These are phyloP conservation scores for Cajanus cajan DNA, from an alignment of 306 rosid genomes.

Conservation along the genomic window DNA sequence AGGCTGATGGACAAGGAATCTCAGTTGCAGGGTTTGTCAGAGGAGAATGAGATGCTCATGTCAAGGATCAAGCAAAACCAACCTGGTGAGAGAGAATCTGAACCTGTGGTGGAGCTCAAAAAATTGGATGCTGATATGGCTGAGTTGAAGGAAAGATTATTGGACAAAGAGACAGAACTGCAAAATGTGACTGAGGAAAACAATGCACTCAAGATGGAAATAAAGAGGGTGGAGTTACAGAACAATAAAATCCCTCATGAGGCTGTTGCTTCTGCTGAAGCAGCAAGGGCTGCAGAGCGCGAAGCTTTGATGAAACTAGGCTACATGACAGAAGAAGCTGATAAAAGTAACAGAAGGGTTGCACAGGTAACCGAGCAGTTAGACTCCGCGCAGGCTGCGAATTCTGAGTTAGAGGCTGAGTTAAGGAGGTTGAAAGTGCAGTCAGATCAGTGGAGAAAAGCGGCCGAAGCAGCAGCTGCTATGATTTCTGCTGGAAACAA, in stretches of 20 bases:
- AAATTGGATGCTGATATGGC: constrained; percentile 48
- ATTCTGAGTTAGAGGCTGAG: constrained; percentile 81
- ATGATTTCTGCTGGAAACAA: constrained; percentile 70
- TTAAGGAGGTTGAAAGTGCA: constrained; percentile 86
- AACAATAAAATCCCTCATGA: constrained; percentile 39
- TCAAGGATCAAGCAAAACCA: constrained; percentile 31
- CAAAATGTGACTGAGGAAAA: constrained; percentile 60
- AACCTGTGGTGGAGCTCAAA: constrained; percentile 46
- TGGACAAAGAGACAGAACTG: constrained; percentile 63
- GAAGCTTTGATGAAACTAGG: constrained; percentile 70
- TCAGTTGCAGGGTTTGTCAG: constrained; percentile 42
- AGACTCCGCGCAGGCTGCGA: constrained; percentile 72
- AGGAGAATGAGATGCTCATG: constrained; percentile 44
- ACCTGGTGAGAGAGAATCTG: constrained; percentile 40
- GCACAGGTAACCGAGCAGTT: constrained; percentile 72
- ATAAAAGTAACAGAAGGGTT: constrained; percentile 57
- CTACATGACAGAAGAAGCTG: constrained; percentile 58
- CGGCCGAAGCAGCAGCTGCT: constrained; percentile 90
- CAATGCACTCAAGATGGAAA: constrained; percentile 49
- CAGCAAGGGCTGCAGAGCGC: constrained; percentile 60
- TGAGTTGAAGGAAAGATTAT: constrained; percentile 55
- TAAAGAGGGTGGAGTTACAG: constrained; percentile 51
- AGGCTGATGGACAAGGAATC: constrained; percentile 59
- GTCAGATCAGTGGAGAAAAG: constrained; percentile 96
- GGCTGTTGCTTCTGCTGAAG: constrained; percentile 46